Evolutionary conservation across 2,329 filamentous ascomycete genomes (phyloP), one percentile per base, ranked within the genome.

Genomic region (Biscogniauxia sp.): DNA sequence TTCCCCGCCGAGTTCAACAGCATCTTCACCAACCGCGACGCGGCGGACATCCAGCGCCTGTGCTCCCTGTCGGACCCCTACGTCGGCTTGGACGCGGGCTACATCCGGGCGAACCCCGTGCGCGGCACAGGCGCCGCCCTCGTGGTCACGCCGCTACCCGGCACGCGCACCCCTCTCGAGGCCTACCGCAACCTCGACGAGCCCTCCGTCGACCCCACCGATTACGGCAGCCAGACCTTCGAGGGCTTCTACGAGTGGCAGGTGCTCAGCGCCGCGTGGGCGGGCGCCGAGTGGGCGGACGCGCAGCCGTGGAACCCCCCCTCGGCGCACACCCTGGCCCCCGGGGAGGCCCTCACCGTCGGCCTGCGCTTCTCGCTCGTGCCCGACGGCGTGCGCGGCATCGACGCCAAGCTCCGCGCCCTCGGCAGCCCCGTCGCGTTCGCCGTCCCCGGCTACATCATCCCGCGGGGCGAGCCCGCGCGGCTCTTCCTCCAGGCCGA

Each of bases 231-330:
- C 53, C 84, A 87, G 64, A 82, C 79, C 0, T 88, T 84, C 61
- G 84, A 88, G 66, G 84, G 84, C 0, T 80, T 84, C 62, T 88
- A 87, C 61, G 83, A 86, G 64, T 88, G 84, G 84, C 81, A 86
- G 64, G 77, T 82, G 0, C 75, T 83, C 56, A 80, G 77, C 13
- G 76, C 79, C 58, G 84, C 84, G 0, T 87, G 79, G 72, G 81
- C 82, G 0, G 80, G 86, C 61, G 79, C 79, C 0, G 83, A 87
- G 65, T 88, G 84, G 85, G 76, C 74, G 0, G 67, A 59, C 0
- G 73, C 71, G 0, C 68, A 75, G 1, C 84, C 84, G 0, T 88
- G 85, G 85, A 88, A 87, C 64, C 49, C 70, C 2, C 77, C 84
- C 0, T 81, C 81, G 0, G 83, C 83, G 0, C 73, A 73, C 53